Evolutionary conservation across 805 yeast genomes (phyloP), one percentile per base, ranked within the genome.

Genomic region (Clavispora fructus): DNA sequence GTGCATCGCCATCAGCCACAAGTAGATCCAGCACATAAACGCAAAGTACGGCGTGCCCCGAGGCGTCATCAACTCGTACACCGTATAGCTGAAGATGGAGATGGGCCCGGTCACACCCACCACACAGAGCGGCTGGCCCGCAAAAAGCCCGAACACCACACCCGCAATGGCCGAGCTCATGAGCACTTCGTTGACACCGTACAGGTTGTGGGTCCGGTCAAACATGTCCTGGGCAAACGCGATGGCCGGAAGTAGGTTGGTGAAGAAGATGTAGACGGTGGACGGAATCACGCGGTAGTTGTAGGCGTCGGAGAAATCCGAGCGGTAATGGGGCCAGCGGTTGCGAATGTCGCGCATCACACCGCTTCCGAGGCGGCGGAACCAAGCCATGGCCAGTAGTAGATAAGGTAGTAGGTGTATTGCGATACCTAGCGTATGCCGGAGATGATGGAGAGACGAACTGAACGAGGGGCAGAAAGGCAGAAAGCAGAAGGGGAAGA

Each of bases 31-130:
- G 61, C 92, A 84, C 96, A 94, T 91, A 63, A 92, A 92, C 14
- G 91, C 89, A 66, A 92, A 90, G 61, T 78, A 90, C 8, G 77
- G 74, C 0, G 76, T 68, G 8, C 74, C 75, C 48, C 75, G 60
- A 0, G 87, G 83, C 19, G 61, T 66, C 32, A 87, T 75, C 42
- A 87, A 74, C 49, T 84, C 85, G 60, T 83, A 87, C 0, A 94
- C 91, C 0, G 98, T 94, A 58, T 89, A 90, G 59, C 87, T 87
- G 74, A 94, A 92, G 49, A 92, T 91, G 1, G 95, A 70, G 13
- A 94, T 84, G 0, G 99, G 99, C 0, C 98, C 99, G 0, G 98
- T 94, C 6, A 92, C 97, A 4, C 99, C 99, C 8, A 94, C 98
- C 25, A 92, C 87, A 57, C 96, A 87, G 26, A 94, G 65, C 0